Evolutionary conservation across 2,329 filamentous ascomycete species (phyloP).

Genomic region (Xylariaceae sp.): DNA sequence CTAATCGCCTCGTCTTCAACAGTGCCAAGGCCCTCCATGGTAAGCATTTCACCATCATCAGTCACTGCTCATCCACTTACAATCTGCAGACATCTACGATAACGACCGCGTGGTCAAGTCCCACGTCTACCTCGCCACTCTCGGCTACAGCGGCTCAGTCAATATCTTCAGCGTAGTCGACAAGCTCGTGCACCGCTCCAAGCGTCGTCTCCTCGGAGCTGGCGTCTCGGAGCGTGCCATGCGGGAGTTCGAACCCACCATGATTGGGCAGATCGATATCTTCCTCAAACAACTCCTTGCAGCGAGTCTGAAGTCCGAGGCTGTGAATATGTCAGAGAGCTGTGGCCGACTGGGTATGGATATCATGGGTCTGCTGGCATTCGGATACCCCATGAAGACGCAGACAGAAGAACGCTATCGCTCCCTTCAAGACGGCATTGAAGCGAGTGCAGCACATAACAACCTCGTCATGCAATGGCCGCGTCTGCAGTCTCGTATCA

Average conservation of each 20-base stretch:
- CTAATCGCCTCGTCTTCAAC: conserved; percentile 20
- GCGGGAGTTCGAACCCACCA: conserved; percentile 19
- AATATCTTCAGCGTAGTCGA: conserved; percentile 19
- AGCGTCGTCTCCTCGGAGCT: conserved; percentile 16
- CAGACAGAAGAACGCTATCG: conserved; percentile 19
- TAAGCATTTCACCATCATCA: background rate
- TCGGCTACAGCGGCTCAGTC: conserved; percentile 10
- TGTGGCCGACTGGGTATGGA: conserved; percentile 18
- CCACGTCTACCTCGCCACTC: conserved; percentile 17
- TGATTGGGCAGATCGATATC: conserved; percentile 18
- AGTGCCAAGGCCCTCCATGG: conserved; percentile 15
- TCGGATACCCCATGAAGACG: conserved; percentile 19
- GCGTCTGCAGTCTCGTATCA: conserved; percentile 12
- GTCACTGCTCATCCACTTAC: conserved; percentile 1
- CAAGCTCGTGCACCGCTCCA: conserved; percentile 12
- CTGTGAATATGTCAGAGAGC: conserved; percentile 19
- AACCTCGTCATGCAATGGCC: conserved; percentile 21
- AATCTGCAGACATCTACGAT: conserved; percentile 20
- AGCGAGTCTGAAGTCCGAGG: conserved; percentile 2
- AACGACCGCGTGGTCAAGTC: conserved; percentile 21
- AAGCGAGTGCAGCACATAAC: conserved; percentile 12
- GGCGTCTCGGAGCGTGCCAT: conserved; percentile 19
- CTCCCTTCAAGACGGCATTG: conserved; percentile 10
- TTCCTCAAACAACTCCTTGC: conserved; percentile 16
- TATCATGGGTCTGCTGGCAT: conserved; percentile 20